Base-by-base conservation (phyloP, 148 eudicot genomes). In the Hydrangea macrophylla region DNA sequence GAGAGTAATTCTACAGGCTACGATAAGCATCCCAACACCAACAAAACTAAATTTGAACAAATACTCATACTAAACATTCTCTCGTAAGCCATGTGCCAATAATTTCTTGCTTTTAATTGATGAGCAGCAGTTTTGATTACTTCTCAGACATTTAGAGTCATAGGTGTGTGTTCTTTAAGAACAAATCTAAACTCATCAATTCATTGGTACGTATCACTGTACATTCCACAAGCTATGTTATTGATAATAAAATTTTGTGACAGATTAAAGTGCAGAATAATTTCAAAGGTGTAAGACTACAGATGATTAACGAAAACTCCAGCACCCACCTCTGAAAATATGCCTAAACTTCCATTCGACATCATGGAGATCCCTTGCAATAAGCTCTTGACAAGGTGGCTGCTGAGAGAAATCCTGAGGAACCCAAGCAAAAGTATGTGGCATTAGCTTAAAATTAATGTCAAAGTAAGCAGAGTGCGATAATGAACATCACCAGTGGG, bases 341-440 rank as follows among this genome's bases (percentile, higher is more conserved):
- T 92, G 98, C 78, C 98, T 79, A 67, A 92, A 92, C 73, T 89
- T 92, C 98, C 98, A 89, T 71, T 87, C 96, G 33, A 79, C 85
- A 71, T 92, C 96, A 81, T 92, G 98, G 62, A 92, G 88, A 83
- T 92, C 98, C 78, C 89, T 87, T 18, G 98, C 98, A 75, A 89
- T 79, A 40, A 92, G 85, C 69, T 89, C 98, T 69, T 92, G 98
- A 31, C 75, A 80, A 73, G 97, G 97, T 44, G 98, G 96, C 72
- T 88, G 92, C 79, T 82, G 96, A 55, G 96, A 73, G 69, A 84
- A 92, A 80, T 92, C 98, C 98, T 92, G 73, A 68, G 67, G 13
- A 54, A 71, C 37, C 68, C 44, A 67, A 48, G 23, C 72, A 66
- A 3, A 28, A 27, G 11, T 32, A 22, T 30, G 3, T 32, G 35